Evolutionary conservation across 192 early-diverging fungal species (phyloP).

Genomic region (Coemansia interrupta): DNA sequence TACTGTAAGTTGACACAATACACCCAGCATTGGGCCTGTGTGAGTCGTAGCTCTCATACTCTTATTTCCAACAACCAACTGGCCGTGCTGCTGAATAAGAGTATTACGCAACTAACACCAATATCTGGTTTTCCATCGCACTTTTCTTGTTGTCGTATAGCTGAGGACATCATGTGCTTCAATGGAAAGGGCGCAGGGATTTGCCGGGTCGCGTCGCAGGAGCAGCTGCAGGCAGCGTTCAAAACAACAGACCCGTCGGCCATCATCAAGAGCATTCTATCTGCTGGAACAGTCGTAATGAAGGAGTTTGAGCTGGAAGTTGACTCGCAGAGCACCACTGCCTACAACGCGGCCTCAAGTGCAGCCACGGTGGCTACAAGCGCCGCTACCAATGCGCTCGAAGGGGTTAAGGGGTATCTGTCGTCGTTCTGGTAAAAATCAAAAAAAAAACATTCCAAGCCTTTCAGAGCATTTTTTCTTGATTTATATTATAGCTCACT

Average conservation of each 20-base stretch:
- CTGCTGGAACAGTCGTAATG: constrained; percentile 24
- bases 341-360: constrained; percentile 30
- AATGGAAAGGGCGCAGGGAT: constrained; percentile 14
- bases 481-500: neutral
- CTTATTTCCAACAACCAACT: neutral
- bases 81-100: neutral
- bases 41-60: too few relatives aligned
- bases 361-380: constrained; percentile 43
- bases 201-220: constrained; percentile 27
- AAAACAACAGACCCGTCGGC: constrained; percentile 37
- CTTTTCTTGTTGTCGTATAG: constrained; percentile 16
- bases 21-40: too few relatives aligned
- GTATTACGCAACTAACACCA: too few relatives aligned
- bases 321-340: constrained; percentile 41
- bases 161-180: constrained; percentile 38
- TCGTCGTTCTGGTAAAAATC: constrained; percentile 41
- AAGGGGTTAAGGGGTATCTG: constrained; percentile 36
- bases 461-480: neutral
- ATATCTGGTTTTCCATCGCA: too few relatives aligned
- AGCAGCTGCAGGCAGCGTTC: constrained; percentile 39
- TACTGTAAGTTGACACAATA: constrained; percentile 35
- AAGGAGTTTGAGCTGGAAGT: constrained; percentile 47
- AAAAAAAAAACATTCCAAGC: constrained; percentile 1
- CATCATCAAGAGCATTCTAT: constrained; percentile 47
- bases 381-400: constrained; percentile 37